Evolutionary conservation across 148 eudicot genomes (phyloP), one percentile per base, ranked within the genome.

Genomic region (Amaranthus palmeri): DNA sequence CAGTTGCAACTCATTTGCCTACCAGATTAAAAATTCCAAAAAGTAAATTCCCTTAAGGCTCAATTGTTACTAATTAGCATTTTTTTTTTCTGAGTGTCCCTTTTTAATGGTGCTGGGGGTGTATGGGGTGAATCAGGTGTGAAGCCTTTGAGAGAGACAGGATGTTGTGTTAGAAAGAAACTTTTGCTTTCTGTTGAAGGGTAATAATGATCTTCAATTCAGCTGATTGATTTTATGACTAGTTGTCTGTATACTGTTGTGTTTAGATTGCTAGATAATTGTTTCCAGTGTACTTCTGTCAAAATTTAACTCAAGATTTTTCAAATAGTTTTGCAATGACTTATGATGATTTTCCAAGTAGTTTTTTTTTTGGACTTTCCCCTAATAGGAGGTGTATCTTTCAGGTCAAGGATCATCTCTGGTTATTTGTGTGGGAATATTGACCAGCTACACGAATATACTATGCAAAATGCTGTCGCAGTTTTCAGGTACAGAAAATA

Each of bases 391-490:
- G 44, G 72, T 65, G 70, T n/a, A 43, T 83, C 61, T 72, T 78
- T 81, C 92, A 93, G 98, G 98, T 68, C 97, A 91, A 82, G 98
- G 96, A 71, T 88, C 97, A 18, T 91, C 98, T 57, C 81, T 91
- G 79, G 85, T 93, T 78, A 89, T 93, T 53, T 93, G 98, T 78
- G 88, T 89, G 78, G 90, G 96, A 57, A 93, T 93, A 80, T 85
- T 93, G 86, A 87, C 97, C 68, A 90, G 96, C 83, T 93, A 93
- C 86, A 89, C 84, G 0, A 91, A 89, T 60, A 91, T 93, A 18
- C 78, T 93, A 63, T 67, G 84, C 89, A 91, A 89, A 85, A 91
- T 93, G 98, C 67, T 93, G 63, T 76, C 85, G 68, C 97, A 89
- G 85, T 84, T 93, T 77, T 83, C 97, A 84, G 97, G 98, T 93